Conservation (phyloP, 805 yeast species). For the Candida vaughaniae region DNA sequence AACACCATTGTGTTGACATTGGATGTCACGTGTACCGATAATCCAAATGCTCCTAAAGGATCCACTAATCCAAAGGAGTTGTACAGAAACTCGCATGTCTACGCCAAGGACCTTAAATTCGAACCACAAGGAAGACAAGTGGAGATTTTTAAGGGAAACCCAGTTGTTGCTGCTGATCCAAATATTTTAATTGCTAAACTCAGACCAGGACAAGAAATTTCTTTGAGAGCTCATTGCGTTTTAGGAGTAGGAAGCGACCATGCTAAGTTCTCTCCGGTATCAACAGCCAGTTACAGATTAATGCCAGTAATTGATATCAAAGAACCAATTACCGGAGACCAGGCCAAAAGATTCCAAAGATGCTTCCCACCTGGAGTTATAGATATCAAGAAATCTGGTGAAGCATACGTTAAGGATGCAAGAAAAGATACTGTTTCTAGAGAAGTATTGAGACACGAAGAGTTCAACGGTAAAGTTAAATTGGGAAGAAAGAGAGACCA, state of each 20-base stretch:
- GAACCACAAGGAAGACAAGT: conserved; percentile 89
- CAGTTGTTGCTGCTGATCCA: conserved; percentile 81
- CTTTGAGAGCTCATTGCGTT: conserved; percentile 84
- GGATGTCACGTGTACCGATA: conserved; percentile 79
- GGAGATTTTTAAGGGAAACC: conserved; percentile 62
- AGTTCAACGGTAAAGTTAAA: conserved; percentile 84
- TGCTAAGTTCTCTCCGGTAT: conserved; percentile 96
- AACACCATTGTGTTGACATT: conserved; percentile 85
- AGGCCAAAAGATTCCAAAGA: conserved; percentile 75
- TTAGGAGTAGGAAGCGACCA: conserved; percentile 93
- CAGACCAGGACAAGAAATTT: conserved; percentile 96
- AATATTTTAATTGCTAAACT: conserved; percentile 87
- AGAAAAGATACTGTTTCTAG: conserved; percentile 96
- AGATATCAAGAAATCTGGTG: conserved; percentile 62
- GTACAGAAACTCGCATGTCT: conserved; percentile 81
- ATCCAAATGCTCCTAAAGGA: conserved; percentile 77
- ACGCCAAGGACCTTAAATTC: conserved; percentile 84
- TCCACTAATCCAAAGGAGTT: conserved; percentile 80
- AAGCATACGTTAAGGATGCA: conserved; percentile 83
- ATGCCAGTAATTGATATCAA: conserved; percentile 82
- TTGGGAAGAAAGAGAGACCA: conserved; percentile 91
- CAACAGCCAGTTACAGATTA: conserved; percentile 93
- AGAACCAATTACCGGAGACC: conserved; percentile 70
- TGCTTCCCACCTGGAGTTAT: conserved; percentile 95
- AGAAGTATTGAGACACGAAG: conserved; percentile 92